phyloP scores from a whole-genome alignment of 2,329 filamentous ascomycete genomes.

The Colletotrichum trifolii region DNA sequence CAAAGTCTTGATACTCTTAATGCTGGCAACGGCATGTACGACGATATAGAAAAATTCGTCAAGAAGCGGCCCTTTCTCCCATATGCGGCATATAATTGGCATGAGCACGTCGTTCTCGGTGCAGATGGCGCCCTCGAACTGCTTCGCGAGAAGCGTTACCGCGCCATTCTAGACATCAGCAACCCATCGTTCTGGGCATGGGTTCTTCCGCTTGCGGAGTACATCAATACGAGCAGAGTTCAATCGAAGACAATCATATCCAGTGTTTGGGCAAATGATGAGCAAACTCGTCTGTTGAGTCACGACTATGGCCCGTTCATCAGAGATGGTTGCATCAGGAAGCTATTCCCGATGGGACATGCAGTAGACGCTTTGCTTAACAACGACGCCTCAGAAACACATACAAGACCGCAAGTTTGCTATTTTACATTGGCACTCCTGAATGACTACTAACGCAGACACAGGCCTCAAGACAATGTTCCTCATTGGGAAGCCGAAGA shows the following conservation, averaged over 20 bases:
- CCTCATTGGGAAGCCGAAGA: neutral
- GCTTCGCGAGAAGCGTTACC: neutral
- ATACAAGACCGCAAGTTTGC: neutral
- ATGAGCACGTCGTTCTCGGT: conserved; percentile 8
- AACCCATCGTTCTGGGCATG: neutral
- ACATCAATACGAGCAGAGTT: conserved; percentile 1
- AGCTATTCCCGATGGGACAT: neutral
- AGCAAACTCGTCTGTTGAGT: neutral
- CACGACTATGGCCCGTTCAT: conserved; percentile 1
- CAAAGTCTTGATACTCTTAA: neutral
- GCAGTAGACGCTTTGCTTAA: neutral
- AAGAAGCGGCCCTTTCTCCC: neutral
- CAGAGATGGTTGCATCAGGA: conserved; percentile 7
- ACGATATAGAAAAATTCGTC: neutral
- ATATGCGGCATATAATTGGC: conserved; percentile 13
- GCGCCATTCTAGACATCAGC: conserved; percentile 1
- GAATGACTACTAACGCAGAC: neutral
- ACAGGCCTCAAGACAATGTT: neutral
- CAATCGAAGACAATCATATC: conserved; percentile 3
- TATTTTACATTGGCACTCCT: neutral
- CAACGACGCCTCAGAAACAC: neutral
- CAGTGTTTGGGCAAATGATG: conserved; percentile 3
- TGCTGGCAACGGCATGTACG: conserved; percentile 3
- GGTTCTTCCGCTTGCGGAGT: conserved; percentile 7
- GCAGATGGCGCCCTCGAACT: neutral